Evolutionary conservation across 306 rosid species (phyloP), one percentile per base, ranked within the genome.

Genomic region (Purshia tridentata): DNA sequence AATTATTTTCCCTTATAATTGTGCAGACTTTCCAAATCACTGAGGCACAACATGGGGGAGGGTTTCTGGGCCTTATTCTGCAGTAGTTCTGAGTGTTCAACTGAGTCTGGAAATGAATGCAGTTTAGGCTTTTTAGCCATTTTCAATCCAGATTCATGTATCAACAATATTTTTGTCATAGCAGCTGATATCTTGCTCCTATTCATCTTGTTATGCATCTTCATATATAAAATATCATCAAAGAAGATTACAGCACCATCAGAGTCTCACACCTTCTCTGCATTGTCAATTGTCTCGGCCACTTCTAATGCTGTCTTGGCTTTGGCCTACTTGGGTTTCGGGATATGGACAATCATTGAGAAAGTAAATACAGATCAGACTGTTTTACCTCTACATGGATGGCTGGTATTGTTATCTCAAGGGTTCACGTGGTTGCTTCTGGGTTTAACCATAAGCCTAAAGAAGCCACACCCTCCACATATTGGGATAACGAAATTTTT

Each of bases 271-370:
- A 56, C 9, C 52, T 52, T 46, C 20, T 45, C 76, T 69, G 23
- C 69, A 10, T 13, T 42, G 2, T 42, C 49, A 51, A 47, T 57
- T 1, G 23, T 72, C 73, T 65, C 65, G 0, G 52, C 37, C 37
- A n/a, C 40, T 49, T 70, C 41, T 6, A 80, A 70, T 42, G 77
- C 74, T 14, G 19, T 53, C 49, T 62, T 75, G 73, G 53, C 60
- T 76, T 56, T 75, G 77, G 84, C 77, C 37, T 76, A 75, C 58
- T 76, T 80, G 69, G 77, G 63, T 35, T 75, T 23, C 39, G 77
- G 77, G 29, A 75, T 80, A 44, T 70, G 84, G 70, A 69, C 20
- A 40, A 11, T 70, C 39, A 4, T 54, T 16, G 49, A 69, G 76
- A 69, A 62, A 47, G 35, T 62, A 69, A 53, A 45, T 53, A 67